Evolutionary conservation across 441 rosid genomes (phyloP).

Genomic region (Gossypium laxum): DNA sequence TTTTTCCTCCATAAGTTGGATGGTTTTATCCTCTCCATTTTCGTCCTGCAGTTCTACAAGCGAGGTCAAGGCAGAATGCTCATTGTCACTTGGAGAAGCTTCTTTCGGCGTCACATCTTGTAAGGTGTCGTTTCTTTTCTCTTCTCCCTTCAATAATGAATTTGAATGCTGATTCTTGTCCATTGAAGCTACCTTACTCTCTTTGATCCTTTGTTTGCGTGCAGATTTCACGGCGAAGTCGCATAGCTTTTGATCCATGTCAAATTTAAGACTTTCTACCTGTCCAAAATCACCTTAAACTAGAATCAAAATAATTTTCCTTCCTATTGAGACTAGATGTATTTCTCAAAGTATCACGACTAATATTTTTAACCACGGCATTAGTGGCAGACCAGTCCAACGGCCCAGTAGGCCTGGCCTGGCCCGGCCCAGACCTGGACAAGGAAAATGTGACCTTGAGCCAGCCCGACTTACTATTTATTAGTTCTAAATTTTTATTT

Average conservation of each 20-base stretch:
- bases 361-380: conserved; percentile 10
- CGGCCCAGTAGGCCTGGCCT: no score
- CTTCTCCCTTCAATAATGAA: conserved; percentile 23
- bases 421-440: no score
- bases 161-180: conserved; percentile 8
- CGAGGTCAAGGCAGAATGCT: conserved; percentile 31
- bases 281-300: conserved; percentile 12
- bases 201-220: conserved; percentile 17
- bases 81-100: conserved; percentile 19
- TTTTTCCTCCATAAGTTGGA: conserved; percentile 17
- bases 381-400: no score
- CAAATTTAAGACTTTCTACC: conserved; percentile 19
- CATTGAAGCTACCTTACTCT: conserved; percentile 16
- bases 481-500: no score
- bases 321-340: conserved; percentile 17
- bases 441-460: no score
- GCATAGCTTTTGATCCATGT: conserved; percentile 21
- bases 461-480: no score
- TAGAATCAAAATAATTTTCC: conserved; percentile 15
- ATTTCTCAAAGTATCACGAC: conserved; percentile 18
- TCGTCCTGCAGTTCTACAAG: conserved; percentile 29
- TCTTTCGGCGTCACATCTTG: conserved; percentile 10
- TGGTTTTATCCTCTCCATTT: conserved; percentile 20
- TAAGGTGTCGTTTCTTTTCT: conserved; percentile 23
- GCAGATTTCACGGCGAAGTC: conserved; percentile 23